Conservation (phyloP, 2,329 filamentous ascomycete genomes). For the Xylaria sp. region DNA sequence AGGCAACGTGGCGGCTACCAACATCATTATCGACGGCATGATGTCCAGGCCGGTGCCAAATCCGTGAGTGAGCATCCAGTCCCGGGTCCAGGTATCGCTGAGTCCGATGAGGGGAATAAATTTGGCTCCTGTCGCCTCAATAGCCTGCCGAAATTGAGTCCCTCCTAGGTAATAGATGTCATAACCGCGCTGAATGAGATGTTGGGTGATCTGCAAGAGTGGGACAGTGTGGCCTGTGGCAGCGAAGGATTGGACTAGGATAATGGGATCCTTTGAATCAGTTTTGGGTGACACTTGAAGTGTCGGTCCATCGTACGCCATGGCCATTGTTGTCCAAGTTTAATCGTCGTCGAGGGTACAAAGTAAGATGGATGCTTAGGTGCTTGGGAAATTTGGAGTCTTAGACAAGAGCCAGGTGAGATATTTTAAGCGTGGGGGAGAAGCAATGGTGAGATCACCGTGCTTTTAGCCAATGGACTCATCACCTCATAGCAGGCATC, state of each 20-base stretch:
- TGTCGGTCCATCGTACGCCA: constrained; percentile 3
- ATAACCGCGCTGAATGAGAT: constrained; percentile 23
- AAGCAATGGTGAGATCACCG: not conserved
- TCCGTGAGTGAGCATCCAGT: constrained; percentile 18
- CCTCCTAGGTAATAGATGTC: constrained; percentile 28
- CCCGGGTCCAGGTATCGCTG: constrained; percentile 14
- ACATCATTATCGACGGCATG: constrained; percentile 14
- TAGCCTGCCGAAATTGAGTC: constrained; percentile 14
- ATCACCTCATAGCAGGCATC: no score
- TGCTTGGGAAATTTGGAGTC: not conserved
- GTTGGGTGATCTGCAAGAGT: constrained; percentile 22
- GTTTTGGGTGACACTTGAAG: not conserved
- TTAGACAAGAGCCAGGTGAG: not conserved
- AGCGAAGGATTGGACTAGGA: constrained; percentile 26
- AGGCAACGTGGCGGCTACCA: constrained; percentile 13
- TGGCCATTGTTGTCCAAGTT: not conserved
- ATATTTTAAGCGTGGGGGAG: not conserved
- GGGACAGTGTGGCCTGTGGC: constrained; percentile 23
- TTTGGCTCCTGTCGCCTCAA: constrained; percentile 28
- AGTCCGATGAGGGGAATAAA: constrained; percentile 29
- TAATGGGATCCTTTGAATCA: constrained; percentile 25
- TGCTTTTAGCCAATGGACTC: not conserved
- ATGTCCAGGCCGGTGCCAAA: constrained; percentile 17
- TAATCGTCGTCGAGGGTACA: not conserved
- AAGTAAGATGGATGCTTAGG: not conserved